phyloP scores from a whole-genome alignment of 768 basidiomycete genomes.

The Dioszegia aurantiaca region DNA sequence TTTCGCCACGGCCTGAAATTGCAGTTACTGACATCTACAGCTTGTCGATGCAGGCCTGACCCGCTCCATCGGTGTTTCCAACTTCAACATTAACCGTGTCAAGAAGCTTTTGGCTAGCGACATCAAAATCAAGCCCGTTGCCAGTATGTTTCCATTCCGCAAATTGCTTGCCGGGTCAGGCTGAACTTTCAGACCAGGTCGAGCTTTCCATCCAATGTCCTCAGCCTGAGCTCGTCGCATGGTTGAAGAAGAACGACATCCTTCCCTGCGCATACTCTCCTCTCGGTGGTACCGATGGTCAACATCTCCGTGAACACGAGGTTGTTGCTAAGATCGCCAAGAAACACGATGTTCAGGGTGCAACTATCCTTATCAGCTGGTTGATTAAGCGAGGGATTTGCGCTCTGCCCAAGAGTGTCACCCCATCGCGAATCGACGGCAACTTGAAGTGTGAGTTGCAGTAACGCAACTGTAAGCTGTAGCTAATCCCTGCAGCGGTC shows the following conservation, averaged over 20 bases:
- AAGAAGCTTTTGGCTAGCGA: constrained; percentile 28
- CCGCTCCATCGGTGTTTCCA: constrained; percentile 78
- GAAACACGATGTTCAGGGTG: constrained; percentile 68
- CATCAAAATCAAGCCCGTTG: constrained; percentile 35
- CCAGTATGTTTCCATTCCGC: constrained; percentile 40
- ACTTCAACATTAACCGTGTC: constrained; percentile 65
- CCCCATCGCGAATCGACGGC: constrained; percentile 64
- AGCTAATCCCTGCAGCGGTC: constrained; percentile 28
- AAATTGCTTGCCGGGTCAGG: constrained; percentile 58
- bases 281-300: constrained; percentile 62
- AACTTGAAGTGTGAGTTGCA: constrained; percentile 57
- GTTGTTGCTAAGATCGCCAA: constrained; percentile 60
- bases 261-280: constrained; percentile 76
- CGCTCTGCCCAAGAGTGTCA: constrained; percentile 75
- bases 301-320: constrained; percentile 64
- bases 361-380: constrained; percentile 73
- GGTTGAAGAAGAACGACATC: constrained; percentile 65
- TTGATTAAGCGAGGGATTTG: constrained; percentile 63
- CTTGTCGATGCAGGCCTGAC: constrained; percentile 73
- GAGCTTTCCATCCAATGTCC: constrained; percentile 76
- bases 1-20: neutral
- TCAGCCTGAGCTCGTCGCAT: constrained; percentile 72
- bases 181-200: constrained; percentile 66
- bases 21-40: constrained; percentile 47
- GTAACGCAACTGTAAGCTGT: neutral